Percentiles rank a stretch among this genome's conserved stretches.
Evolutionary conservation across 148 eudicot species (phyloP).

Genomic region (Rheum nobile): DNA sequence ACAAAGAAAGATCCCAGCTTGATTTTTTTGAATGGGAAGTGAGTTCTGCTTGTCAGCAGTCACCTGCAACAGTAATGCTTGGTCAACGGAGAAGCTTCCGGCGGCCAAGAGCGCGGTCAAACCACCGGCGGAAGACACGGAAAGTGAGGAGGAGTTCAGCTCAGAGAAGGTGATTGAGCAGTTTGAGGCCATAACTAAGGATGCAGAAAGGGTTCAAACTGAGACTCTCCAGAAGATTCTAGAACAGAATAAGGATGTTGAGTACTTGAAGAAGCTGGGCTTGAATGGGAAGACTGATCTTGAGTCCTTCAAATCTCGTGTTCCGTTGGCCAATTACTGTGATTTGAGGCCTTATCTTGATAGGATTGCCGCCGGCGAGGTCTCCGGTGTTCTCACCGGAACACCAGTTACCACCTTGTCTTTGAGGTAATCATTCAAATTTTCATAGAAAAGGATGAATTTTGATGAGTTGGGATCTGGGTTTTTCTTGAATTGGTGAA

Average conservation of each 20-base stretch:
- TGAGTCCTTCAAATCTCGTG: conserved; percentile 21
- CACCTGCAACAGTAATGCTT: not conserved
- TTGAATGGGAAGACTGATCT: conserved; percentile 1
- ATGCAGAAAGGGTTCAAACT: conserved; percentile 6
- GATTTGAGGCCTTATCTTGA: conserved; percentile 45
- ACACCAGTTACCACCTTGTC: conserved; percentile 43
- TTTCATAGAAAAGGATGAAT: not conserved
- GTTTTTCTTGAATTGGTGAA: conserved; percentile 2
- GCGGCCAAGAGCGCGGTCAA: not conserved
- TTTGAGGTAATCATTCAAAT: conserved; percentile 24
- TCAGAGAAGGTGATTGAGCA: conserved; percentile 4
- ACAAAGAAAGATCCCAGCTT: not conserved
- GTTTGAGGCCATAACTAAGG: conserved; percentile 4
- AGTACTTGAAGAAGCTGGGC: not conserved
- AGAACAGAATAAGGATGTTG: conserved; percentile 7
- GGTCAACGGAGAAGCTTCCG: conserved; percentile 5
- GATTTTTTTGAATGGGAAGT: not conserved
- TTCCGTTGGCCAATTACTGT: conserved; percentile 35
- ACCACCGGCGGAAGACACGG: not conserved
- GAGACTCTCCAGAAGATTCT: conserved; percentile 9
- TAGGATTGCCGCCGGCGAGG: conserved; percentile 32
- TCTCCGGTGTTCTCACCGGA: conserved; percentile 29
- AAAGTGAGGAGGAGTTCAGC: not conserved
- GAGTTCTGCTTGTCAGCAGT: not conserved
- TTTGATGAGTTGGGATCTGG: not conserved